These are phyloP conservation scores for Microglena sp. DNA, from an alignment of 139 green algal genomes.

Conservation along the genomic window DNA sequence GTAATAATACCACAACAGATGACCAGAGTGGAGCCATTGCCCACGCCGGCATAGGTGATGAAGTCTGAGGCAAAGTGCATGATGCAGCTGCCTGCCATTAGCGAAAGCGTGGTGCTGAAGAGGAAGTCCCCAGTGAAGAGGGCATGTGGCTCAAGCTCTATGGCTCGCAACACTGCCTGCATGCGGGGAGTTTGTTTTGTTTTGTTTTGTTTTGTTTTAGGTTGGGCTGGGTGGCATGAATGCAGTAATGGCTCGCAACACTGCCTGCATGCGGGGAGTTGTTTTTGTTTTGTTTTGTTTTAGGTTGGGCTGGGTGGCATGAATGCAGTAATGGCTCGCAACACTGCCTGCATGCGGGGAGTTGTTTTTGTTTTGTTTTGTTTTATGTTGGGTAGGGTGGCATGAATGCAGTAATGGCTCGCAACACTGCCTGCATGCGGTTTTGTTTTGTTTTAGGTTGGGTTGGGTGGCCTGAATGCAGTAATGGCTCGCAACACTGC, in stretches of 20 bases:
- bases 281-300: too few species aligned
- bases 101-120: slow-evolving; percentile 20
- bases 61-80: slow-evolving; percentile 37
- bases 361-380: not conserved
- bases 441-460: too few species aligned
- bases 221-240: too few species aligned
- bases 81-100: slow-evolving; percentile 37
- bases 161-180: slow-evolving; percentile 25
- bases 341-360: slow-evolving; percentile 14
- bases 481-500: slow-evolving; percentile 24
- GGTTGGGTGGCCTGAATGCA: too few species aligned
- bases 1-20: slow-evolving; percentile 45
- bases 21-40: slow-evolving; percentile 43
- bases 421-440: too few species aligned
- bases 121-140: slow-evolving; percentile 21
- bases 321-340: too few species aligned
- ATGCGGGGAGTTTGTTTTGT: not conserved
- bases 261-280: too few species aligned
- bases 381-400: too few species aligned
- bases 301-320: too few species aligned
- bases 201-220: not conserved
- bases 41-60: slow-evolving; percentile 38
- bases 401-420: too few species aligned
- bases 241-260: too few species aligned
- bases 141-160: slow-evolving; percentile 34